Percentiles rank a stretch among this genome's conserved stretches.
Evolutionary conservation across 1,284 basidiomycete genomes (phyloP).

Genomic region (Ustilago crameri): DNA sequence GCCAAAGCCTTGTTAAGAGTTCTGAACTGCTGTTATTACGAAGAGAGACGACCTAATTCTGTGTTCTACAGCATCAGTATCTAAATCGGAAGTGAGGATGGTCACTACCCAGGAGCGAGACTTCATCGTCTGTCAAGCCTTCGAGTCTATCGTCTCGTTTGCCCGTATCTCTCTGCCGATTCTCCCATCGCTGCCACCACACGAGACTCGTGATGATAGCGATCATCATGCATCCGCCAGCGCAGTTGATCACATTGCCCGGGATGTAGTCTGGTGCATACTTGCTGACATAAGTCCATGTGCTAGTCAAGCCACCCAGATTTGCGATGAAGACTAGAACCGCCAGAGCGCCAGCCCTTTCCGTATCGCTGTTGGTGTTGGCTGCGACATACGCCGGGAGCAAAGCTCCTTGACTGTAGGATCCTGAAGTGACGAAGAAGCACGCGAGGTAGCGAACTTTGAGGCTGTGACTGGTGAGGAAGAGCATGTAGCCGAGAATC

Average conservation of each 20-base stretch:
- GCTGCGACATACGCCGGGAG: constrained; percentile 74
- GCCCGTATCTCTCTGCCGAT: neutral
- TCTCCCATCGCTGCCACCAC: constrained; percentile 1
- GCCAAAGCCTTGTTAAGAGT: too few relatives aligned
- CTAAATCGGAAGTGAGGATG: neutral
- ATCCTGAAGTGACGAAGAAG: constrained; percentile 74
- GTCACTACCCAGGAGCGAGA: neutral
- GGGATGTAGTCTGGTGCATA: neutral
- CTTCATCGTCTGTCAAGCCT: neutral
- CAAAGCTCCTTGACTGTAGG: constrained; percentile 75
- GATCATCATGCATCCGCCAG: neutral
- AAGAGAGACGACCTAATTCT: too few relatives aligned
- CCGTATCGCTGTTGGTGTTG: constrained; percentile 78
- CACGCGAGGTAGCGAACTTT: constrained; percentile 75
- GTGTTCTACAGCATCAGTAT: neutral
- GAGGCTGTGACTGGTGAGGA: constrained; percentile 73
- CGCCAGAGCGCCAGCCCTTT: constrained; percentile 76
- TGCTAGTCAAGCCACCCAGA: constrained; percentile 74
- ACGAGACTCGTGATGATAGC: neutral
- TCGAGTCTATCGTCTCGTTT: neutral
- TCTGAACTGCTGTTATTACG: too few relatives aligned
- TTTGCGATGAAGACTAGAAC: constrained; percentile 78
- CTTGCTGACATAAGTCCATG: constrained; percentile 70
- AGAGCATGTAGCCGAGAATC: constrained; percentile 74
- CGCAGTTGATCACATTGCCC: neutral